Conservation (phyloP, 176 grass and related monocot species). For the Neostapfia colusana region DNA sequence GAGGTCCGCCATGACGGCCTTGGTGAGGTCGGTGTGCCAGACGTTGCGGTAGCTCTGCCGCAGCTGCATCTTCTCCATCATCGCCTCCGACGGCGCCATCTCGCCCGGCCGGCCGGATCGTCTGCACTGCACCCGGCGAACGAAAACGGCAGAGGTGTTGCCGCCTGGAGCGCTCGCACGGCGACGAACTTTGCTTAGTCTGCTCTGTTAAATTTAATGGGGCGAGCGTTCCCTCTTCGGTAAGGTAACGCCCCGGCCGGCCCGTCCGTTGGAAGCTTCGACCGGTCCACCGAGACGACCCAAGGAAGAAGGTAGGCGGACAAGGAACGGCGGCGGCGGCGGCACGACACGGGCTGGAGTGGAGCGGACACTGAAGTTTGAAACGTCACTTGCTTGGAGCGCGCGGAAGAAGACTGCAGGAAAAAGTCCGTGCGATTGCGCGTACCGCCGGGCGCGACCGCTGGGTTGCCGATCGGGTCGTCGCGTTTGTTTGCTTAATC, state of each 20-base stretch:
- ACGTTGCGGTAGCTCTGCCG: slow-evolving; percentile 89
- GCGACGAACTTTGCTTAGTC: not conserved
- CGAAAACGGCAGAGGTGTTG: not conserved
- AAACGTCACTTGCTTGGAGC: not conserved
- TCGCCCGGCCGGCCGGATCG: not conserved
- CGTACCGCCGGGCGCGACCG: not conserved
- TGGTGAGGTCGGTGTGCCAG: slow-evolving; percentile 89
- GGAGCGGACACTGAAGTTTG: not conserved
- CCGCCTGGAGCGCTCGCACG: not conserved
- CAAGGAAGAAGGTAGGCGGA: too few relatives aligned
- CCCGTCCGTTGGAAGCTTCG: slow-evolving; percentile 3
- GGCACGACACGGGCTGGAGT: too few relatives aligned
- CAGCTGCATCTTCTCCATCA: slow-evolving; percentile 78
- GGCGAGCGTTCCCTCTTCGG: not conserved
- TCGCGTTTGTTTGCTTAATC: too few relatives aligned
- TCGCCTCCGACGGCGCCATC: slow-evolving; percentile 57
- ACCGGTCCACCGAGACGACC: slow-evolving; percentile 22
- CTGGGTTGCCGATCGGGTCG: too few relatives aligned
- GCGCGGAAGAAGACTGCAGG: not conserved
- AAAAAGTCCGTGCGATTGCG: slow-evolving; percentile 15
- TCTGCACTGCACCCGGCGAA: not conserved
- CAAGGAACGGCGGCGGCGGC: not conserved
- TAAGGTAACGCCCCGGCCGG: not conserved
- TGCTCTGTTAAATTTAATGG: not conserved
- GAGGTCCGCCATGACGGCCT: slow-evolving; percentile 61